Base-by-base conservation (phyloP, 352 stramenopile species). In the Globisporangium cystogenes region DNA sequence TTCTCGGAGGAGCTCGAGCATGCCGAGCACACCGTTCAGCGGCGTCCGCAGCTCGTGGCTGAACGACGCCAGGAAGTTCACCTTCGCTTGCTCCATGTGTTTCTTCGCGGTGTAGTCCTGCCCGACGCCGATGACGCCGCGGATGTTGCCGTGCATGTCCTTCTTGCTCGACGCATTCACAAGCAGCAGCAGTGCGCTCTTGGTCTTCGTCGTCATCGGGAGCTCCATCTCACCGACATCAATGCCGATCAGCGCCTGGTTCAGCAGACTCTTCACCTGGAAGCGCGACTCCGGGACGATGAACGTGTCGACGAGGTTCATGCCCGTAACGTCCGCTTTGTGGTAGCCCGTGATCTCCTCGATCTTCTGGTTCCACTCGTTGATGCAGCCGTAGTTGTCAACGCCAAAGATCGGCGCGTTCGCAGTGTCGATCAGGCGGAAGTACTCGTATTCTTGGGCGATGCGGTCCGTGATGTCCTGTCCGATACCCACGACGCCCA, bases 91-190 rank as follows among this genome's bases (percentile, higher is more conserved):
- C 51, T 87, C 75, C 76, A 86, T 86, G 46, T 85, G 75, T 48
- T 85, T 86, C 54, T 82, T 83, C 10, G 74, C 76, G 15, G 89
- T 96, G 46, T 96, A 86, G 62, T 96, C 88, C 70, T 96, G 87
- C 0, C 82, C 86, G 39, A 97, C 83, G 16, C 77, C 78, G 48
- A 96, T 90, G 4, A 95, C 86, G 55, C 87, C 90, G 14, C 92
- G 74, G 57, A 96, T 82, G 53, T 90, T 91, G 27, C 86, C 82
- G 31, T 94, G 80, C 67, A 83, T 82, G 53, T 96, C 85, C 29
- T 89, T 86, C 51, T 90, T 87, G 23, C 76, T 87, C 0, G 74
- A 86, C 33, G 75, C 74, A 54, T 86, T 87, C 43, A 86, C 76
- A 31, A 86, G 57, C 53, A 86, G 26, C 11, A 86, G 60, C 42